A percentile compares a stretch with the other conserved stretches of the same genome.
These are phyloP conservation scores for Podaxis sp. DNA, from an alignment of 768 basidiomycete genomes.

Conservation along the genomic window DNA sequence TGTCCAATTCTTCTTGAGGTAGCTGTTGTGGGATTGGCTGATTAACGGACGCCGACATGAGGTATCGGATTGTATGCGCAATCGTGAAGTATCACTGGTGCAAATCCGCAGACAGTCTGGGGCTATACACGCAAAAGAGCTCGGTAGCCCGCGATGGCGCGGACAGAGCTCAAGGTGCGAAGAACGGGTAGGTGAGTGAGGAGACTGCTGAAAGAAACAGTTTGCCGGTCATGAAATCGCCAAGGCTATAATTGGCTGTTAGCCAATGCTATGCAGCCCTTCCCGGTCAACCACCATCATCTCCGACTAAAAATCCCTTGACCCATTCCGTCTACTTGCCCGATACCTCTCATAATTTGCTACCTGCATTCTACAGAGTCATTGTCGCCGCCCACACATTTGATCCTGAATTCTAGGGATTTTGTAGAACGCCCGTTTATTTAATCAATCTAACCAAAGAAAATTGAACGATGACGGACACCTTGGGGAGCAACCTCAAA, in stretches of 20 bases:
- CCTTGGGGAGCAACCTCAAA: slow-evolving; percentile 22
- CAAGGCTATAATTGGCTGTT: slow-evolving; percentile 8
- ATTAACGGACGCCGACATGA: slow-evolving; percentile 4
- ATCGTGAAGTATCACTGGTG: background rate
- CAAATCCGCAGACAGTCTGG: background rate
- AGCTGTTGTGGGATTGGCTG: slow-evolving; percentile 24
- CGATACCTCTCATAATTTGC: background rate
- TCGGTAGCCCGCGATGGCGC: background rate
- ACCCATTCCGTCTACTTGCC: background rate
- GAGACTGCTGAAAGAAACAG: background rate
- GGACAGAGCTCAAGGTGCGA: background rate
- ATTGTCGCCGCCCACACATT: background rate
- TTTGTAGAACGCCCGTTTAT: background rate
- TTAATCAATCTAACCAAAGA: background rate
- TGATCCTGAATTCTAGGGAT: background rate
- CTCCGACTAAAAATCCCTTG: background rate
- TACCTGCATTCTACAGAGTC: background rate
- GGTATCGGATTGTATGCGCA: background rate
- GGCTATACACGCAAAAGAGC: background rate
- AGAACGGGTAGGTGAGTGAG: background rate
- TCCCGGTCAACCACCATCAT: slow-evolving; percentile 3
- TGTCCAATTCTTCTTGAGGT: slow-evolving; percentile 55
- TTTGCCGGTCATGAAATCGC: slow-evolving; percentile 7
- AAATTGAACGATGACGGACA: background rate
- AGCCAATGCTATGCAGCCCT: slow-evolving; percentile 9